Conservation (phyloP, 352 stramenopile genomes). For the Phytophthora nicotianae region DNA sequence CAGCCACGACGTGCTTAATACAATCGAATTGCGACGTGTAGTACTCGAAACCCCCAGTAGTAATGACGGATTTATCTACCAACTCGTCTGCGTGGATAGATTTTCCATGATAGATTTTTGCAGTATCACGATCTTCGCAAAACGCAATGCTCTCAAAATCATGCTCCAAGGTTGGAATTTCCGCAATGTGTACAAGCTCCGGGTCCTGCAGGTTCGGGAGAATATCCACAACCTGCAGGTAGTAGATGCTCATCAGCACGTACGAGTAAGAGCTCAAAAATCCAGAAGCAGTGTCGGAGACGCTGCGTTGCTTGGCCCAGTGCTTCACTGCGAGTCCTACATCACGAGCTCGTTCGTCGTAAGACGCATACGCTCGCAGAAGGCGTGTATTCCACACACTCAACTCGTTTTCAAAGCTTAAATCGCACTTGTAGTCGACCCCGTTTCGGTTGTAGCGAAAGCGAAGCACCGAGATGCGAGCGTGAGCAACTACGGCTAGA, state of each 20-base stretch:
- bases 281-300: not conserved
- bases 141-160: not conserved
- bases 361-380: not conserved
- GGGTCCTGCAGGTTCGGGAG: no score
- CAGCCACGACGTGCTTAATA: no score
- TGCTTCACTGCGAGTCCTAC: not conserved
- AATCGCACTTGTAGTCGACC: not conserved
- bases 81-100: not conserved
- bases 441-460: not conserved
- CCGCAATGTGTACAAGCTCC: no score
- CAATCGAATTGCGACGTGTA: no score
- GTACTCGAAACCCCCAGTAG: not conserved
- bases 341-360: not conserved
- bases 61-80: not conserved
- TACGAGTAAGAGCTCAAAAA: not conserved
- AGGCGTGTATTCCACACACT: not conserved
- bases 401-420: not conserved
- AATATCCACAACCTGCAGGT: no score
- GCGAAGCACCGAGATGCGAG: not conserved
- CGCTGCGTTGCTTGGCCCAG: not conserved
- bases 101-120: not conserved
- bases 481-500: not conserved
- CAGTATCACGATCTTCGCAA: not conserved
- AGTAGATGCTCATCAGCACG: no score
- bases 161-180: not conserved